Evolutionary conservation across 345 rosid genomes (phyloP), one percentile per base, ranked within the genome.

Genomic region (Adansonia digitata): DNA sequence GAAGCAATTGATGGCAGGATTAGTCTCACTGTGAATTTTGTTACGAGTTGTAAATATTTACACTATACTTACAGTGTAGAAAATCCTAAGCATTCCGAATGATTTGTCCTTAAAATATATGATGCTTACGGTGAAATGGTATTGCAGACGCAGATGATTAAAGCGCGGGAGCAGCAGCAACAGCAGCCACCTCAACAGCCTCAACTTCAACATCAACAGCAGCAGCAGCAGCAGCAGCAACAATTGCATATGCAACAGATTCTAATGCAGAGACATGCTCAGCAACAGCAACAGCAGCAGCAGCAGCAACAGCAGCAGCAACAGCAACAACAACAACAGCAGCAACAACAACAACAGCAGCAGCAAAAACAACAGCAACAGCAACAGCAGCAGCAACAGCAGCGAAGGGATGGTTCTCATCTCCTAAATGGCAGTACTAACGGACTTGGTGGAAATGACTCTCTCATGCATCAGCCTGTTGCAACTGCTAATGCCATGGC

Each of bases 401-500:
- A 92, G 82, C 84, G 96, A 56, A 87, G 99, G 74, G 97, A 91
- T 78, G 92, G 86, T 10, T 62, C 90, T 62, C 98, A 95, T 82
- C 89, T 90, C 48, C 76, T 89, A 39, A 94, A 94, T 78, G 98
- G 98, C 3, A 74, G 82, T 72, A 68, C 93, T 45, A 92, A 92
- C 82, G 98, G 97, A 77, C 90, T 88, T 77, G 89, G 81, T 76
- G 93, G 92, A 81, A 89, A 81, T 75, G 98, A 94, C 69, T 77
- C 94, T 40, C 88, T 85, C n/a, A 81, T 86, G 90, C 91, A 97
- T 55, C 98, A 89, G 80, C 89, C 82, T 61, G 65, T 94, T 75
- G 96, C 87, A 78, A 79, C 97, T 82, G 95, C 90, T 68, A 92
- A 84, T 89, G 93, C 94, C 71, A 61, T 94, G 82, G 92, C 94